These are phyloP conservation scores for Auricularia sp. DNA, from an alignment of 768 basidiomycete genomes.

Conservation along the genomic window DNA sequence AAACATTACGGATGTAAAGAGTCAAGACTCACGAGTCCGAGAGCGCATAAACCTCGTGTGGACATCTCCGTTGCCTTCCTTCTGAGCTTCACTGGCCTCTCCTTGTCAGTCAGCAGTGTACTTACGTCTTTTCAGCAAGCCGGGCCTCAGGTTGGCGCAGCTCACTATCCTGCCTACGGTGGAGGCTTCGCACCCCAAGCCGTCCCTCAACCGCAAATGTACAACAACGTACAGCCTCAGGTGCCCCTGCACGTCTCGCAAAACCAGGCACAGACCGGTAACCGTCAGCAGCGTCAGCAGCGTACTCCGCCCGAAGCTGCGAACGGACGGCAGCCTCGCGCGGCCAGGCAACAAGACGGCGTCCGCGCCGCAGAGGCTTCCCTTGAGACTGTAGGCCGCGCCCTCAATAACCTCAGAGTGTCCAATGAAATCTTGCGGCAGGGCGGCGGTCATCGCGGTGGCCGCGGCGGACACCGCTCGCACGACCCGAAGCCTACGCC, in stretches of 20 bases:
- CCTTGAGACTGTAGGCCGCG: conserved; percentile 41
- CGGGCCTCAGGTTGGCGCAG: background rate
- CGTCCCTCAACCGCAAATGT: background rate
- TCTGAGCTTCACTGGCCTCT: conserved; percentile 26
- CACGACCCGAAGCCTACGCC: conserved; percentile 23
- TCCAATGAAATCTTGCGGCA: conserved; percentile 15
- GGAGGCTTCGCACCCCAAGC: background rate
- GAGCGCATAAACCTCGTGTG: conserved; percentile 38
- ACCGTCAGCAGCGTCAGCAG: conserved; percentile 15
- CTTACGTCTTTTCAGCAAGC: background rate
- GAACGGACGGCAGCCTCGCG: conserved; percentile 41
- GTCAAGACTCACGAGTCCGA: conserved; percentile 27
- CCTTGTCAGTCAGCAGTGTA: background rate
- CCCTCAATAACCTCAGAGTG: conserved; percentile 39
- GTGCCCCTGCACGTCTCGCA: conserved; percentile 11
- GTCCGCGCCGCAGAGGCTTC: conserved; percentile 11
- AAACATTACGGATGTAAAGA: conserved; percentile 39
- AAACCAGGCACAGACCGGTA: conserved; percentile 15
- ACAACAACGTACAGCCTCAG: conserved; percentile 1
- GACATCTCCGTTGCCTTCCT: conserved; percentile 55
- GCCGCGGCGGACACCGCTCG: conserved; percentile 29
- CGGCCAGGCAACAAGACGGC: conserved; percentile 14
- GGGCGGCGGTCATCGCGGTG: conserved; percentile 10
- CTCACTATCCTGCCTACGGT: background rate
- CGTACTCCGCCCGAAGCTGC: conserved; percentile 18